Evolutionary conservation across 495 filamentous ascomycete species (phyloP).

Genomic region (Cercophora newfieldiana): DNA sequence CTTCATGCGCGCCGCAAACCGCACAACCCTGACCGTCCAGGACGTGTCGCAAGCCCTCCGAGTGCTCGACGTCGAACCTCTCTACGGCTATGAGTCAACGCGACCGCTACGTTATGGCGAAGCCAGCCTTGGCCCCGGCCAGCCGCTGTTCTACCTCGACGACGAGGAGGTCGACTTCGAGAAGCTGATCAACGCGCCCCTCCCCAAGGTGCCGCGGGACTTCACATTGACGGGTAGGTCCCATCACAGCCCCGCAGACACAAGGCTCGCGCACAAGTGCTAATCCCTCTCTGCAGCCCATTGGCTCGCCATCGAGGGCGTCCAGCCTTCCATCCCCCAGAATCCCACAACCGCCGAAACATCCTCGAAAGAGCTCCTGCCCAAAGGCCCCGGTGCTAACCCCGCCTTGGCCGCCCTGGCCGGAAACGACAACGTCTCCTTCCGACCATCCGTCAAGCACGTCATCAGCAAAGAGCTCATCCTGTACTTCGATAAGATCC

Average conservation of each 20-base stretch:
- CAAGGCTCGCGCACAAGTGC: neutral
- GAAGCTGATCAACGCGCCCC: conserved; percentile 92
- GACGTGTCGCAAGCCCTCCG: conserved; percentile 81
- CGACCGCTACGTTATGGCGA: conserved; percentile 88
- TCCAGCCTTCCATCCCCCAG: conserved; percentile 92
- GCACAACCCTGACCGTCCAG: conserved; percentile 78
- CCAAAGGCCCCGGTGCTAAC: conserved; percentile 86
- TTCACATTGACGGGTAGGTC: conserved; percentile 80
- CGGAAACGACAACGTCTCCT: conserved; percentile 75
- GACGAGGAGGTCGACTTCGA: conserved; percentile 99
- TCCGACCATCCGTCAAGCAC: conserved; percentile 92
- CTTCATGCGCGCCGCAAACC: conserved; percentile 86
- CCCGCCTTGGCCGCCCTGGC: conserved; percentile 77
- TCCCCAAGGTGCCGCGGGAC: conserved; percentile 94
- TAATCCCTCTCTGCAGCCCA: conserved; percentile 59
- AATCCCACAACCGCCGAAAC: conserved; percentile 85
- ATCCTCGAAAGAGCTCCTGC: conserved; percentile 76
- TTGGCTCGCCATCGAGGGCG: conserved; percentile 94
- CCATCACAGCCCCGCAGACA: neutral
- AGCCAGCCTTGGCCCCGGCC: conserved; percentile 88
- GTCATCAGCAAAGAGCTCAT: conserved; percentile 91
- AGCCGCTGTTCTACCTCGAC: conserved; percentile 95
- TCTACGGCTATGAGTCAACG: conserved; percentile 92
- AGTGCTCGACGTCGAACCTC: conserved; percentile 86
- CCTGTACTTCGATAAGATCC: conserved; percentile 96